A percentile compares a stretch with the other conserved stretches of the same genome.
phyloP scores from a whole-genome alignment of 495 filamentous ascomycete genomes.

The Schizothecium vesticola region DNA sequence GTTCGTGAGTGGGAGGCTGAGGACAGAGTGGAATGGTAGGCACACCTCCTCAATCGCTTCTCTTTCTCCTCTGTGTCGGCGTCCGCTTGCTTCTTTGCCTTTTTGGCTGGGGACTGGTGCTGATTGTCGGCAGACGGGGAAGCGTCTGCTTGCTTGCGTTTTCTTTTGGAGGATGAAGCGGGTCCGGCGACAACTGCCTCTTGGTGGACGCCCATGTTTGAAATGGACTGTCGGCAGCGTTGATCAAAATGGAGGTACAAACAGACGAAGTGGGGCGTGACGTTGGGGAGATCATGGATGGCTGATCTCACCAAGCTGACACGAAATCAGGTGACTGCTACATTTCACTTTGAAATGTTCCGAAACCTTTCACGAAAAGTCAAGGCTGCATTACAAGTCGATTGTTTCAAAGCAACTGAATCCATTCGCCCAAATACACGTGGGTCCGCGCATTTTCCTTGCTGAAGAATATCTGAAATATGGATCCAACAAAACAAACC shows the following conservation, averaged over 20 bases:
- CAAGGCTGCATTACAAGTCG: too few relatives aligned
- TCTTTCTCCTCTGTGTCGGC: neutral
- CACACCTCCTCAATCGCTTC: neutral
- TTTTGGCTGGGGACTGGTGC: neutral
- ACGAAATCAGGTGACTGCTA: neutral
- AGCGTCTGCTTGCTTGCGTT: neutral
- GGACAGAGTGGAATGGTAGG: neutral
- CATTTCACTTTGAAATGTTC: too few relatives aligned
- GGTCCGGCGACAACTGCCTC: neutral
- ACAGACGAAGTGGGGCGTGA: neutral
- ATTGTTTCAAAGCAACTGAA: too few relatives aligned
- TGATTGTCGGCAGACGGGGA: neutral
- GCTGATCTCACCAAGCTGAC: neutral
- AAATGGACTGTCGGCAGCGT: neutral
- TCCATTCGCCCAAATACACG: too few relatives aligned
- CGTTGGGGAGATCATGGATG: too few relatives aligned
- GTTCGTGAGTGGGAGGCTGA: neutral
- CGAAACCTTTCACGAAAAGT: too few relatives aligned
- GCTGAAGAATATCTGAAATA: too few relatives aligned
- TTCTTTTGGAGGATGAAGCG: neutral
- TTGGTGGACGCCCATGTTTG: neutral
- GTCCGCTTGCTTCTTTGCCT: neutral
- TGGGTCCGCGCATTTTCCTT: too few relatives aligned
- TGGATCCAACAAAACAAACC: neutral
- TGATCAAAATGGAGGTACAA: neutral